Evolutionary conservation across 441 rosid species (phyloP), one percentile per base, ranked within the genome.

Genomic region (Mallotus japonicus): DNA sequence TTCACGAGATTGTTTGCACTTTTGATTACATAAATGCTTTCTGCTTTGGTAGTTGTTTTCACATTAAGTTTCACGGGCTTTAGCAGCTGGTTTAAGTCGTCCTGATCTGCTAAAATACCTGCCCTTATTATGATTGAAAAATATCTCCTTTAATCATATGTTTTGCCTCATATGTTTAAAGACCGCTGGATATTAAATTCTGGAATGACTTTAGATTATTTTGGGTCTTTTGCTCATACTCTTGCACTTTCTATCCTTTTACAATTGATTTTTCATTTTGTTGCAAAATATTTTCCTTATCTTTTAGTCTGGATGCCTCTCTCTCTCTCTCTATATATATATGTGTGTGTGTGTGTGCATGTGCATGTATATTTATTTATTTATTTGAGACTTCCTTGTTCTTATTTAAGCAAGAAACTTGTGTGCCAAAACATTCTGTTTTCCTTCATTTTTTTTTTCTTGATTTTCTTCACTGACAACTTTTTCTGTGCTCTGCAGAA

Each of bases 401-500:
- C 7, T 28, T 62, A 62, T 37, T 32, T 19, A 4, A 34, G 55
- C 37, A 4, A 55, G 51, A 65, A 16, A 10, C 32, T 34, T 70
- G 15, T 65, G 32, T 13, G 3, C 24, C 46, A 9, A 67, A 72
- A 16, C 50, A 15, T 47, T 73, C 20, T 22, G 58, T 28, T 34
- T 69, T 28, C 68, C 66, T 75, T 71, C 61, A 19, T 62, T 64
- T 76, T 77, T 65, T 74, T 62, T 66, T 79, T 77, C 81, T 74
- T 83, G 72, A 67, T 65, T 74, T 56, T 75, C 73, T 78, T 67
- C 64, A 67, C 79, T 82, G 34, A 65, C 64, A 76, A 70, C 63
- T 51, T 75, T 64, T 83, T 83, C 50, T 76, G 10, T 85, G 71
- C 71, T 67, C 74, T 81, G 84, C 91, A 95, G 99, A 86, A 75